A percentile compares a stretch with the other conserved stretches of the same genome.
These are phyloP conservation scores for Exophiala aquamarina DNA, from an alignment of 2,329 filamentous ascomycete species.

Conservation along the genomic window DNA sequence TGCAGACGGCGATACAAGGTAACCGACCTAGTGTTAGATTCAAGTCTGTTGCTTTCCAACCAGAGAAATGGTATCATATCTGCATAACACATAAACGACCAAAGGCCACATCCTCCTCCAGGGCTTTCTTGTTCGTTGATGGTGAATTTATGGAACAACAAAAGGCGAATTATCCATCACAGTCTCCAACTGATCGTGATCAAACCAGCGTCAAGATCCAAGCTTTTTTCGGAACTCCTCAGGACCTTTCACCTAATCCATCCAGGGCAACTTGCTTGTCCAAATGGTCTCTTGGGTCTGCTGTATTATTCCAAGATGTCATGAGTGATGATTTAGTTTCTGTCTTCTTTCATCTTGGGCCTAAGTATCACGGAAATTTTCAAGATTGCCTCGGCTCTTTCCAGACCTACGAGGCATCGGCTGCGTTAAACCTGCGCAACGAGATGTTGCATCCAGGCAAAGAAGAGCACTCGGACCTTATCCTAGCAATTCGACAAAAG, in stretches of 20 bases:
- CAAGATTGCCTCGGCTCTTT: conserved; percentile 95
- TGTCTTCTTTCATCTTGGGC: conserved; percentile 85
- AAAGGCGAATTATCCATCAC: conserved; percentile 82
- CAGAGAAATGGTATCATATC: conserved; percentile 88
- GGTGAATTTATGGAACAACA: conserved; percentile 92
- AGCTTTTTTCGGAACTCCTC: conserved; percentile 89
- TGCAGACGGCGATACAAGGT: conserved; percentile 91
- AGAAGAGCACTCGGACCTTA: conserved; percentile 87
- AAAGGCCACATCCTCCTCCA: conserved; percentile 72
- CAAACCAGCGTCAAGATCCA: conserved; percentile 65
- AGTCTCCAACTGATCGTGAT: conserved; percentile 63
- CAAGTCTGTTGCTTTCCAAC: conserved; percentile 74
- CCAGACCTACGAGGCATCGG: conserved; percentile 92
- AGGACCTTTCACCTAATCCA: conserved; percentile 72
- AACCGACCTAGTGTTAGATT: conserved; percentile 88
- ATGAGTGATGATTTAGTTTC: conserved; percentile 89
- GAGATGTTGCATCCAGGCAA: conserved; percentile 87
- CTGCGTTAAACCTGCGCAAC: conserved; percentile 84
- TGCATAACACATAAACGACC: conserved; percentile 80
- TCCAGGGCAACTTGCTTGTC: conserved; percentile 73
- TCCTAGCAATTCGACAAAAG: conserved; percentile 81
- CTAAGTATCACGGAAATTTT: conserved; percentile 91
- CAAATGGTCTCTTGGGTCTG: conserved; percentile 85
- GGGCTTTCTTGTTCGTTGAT: conserved; percentile 85
- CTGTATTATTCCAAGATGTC: conserved; percentile 82